phyloP scores from a whole-genome alignment of 768 basidiomycete genomes.

The Hygrocybe punicea region DNA sequence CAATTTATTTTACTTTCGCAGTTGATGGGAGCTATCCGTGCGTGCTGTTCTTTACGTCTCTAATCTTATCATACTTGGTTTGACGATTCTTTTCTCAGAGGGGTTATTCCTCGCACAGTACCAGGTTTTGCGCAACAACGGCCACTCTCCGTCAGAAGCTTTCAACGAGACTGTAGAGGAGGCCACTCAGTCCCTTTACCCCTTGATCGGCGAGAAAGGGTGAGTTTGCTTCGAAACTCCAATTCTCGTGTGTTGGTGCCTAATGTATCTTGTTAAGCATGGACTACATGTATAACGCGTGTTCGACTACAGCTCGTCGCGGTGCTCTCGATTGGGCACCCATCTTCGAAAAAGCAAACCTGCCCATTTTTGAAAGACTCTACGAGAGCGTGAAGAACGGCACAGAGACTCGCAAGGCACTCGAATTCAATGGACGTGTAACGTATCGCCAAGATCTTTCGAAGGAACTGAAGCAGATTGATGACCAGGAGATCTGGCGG shows the following conservation, averaged over 20 bases:
- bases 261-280: constrained; percentile 49
- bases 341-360: constrained; percentile 90
- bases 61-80: neutral
- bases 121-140: constrained; percentile 93
- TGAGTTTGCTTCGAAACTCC: constrained; percentile 33
- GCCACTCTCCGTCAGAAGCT: constrained; percentile 95
- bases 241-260: neutral
- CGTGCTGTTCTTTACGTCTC: constrained; percentile 25
- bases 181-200: constrained; percentile 98
- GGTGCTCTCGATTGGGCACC: constrained; percentile 99
- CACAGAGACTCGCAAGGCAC: constrained; percentile 93
- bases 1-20: constrained; percentile 28
- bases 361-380: constrained; percentile 90
- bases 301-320: constrained; percentile 97
- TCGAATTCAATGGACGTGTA: constrained; percentile 90
- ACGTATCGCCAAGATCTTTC: constrained; percentile 93
- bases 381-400: constrained; percentile 95
- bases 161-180: constrained; percentile 99
- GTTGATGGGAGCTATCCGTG: constrained; percentile 97
- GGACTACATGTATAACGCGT: constrained; percentile 99
- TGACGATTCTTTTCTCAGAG: constrained; percentile 46
- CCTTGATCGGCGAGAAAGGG: constrained; percentile 93
- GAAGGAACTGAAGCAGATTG: constrained; percentile 89
- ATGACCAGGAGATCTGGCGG: constrained; percentile 98
- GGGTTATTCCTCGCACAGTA: constrained; percentile 99